Evolutionary conservation across 495 filamentous ascomycete species (phyloP).

Genomic region (Pseudomonodictys pantanalensis): DNA sequence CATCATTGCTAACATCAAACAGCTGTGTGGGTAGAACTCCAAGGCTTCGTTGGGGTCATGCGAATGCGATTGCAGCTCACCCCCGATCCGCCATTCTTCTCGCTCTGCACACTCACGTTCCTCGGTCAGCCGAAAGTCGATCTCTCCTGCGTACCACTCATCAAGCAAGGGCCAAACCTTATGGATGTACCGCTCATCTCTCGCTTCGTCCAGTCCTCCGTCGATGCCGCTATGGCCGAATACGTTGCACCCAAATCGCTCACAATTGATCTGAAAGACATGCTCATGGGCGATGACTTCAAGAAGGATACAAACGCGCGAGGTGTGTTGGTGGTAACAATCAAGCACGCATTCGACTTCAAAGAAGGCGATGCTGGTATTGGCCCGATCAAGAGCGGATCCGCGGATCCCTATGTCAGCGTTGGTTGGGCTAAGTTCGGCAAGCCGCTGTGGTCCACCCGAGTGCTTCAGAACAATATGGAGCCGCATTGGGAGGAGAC

Average conservation of each 20-base stretch:
- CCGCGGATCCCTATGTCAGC: slow-evolving; percentile 65
- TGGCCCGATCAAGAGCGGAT: slow-evolving; percentile 53
- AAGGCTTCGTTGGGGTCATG: slow-evolving; percentile 62
- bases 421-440: slow-evolving; percentile 75
- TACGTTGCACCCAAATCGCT: slow-evolving; percentile 73
- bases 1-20: slow-evolving; percentile 17
- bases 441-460: slow-evolving; percentile 62
- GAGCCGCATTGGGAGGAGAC: slow-evolving; percentile 69
- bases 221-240: slow-evolving; percentile 66
- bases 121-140: slow-evolving; percentile 75
- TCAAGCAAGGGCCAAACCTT: slow-evolving; percentile 62
- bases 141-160: slow-evolving; percentile 63
- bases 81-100: slow-evolving; percentile 70
- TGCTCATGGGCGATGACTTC: slow-evolving; percentile 72
- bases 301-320: slow-evolving; percentile 66
- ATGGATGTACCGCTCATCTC: slow-evolving; percentile 71
- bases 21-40: slow-evolving; percentile 70
- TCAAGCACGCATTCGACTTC: slow-evolving; percentile 62
- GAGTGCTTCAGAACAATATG: slow-evolving; percentile 60
- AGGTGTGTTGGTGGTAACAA: slow-evolving; percentile 62
- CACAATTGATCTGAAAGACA: slow-evolving; percentile 68
- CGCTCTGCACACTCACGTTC: slow-evolving; percentile 66
- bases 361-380: slow-evolving; percentile 63
- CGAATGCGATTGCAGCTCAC: slow-evolving; percentile 64
- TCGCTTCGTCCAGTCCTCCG: slow-evolving; percentile 68